These are phyloP conservation scores for Immersiporthe knoxdaviesiana DNA, from an alignment of 2,329 filamentous ascomycete genomes.

Conservation along the genomic window DNA sequence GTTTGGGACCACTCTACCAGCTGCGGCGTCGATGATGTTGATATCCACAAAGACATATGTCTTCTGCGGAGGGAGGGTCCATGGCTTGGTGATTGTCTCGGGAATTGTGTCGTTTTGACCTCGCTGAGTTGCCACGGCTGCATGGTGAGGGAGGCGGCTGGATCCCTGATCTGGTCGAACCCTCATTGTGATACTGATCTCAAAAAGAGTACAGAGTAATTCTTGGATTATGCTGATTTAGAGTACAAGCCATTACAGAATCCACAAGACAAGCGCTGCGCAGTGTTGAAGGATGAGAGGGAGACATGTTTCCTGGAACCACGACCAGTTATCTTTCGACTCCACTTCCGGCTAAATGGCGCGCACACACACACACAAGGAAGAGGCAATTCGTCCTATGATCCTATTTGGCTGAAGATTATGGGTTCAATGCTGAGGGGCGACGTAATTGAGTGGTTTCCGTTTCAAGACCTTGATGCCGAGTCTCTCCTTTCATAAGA, in stretches of 20 bases:
- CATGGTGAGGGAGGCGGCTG: not conserved
- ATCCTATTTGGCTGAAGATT: too few species aligned
- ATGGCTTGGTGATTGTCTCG: slow-evolving; percentile 39
- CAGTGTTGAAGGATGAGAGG: too few species aligned
- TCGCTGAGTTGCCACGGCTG: not conserved
- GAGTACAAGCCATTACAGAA: too few species aligned
- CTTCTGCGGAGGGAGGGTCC: slow-evolving; percentile 40
- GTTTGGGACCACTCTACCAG: slow-evolving; percentile 38
- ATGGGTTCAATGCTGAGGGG: too few species aligned
- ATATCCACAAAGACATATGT: slow-evolving; percentile 47
- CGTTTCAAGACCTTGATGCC: too few species aligned
- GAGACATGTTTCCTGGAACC: not conserved
- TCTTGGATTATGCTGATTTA: too few species aligned
- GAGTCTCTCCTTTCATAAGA: too few species aligned
- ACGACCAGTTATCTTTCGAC: not conserved
- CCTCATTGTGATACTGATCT: not conserved
- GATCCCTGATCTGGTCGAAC: not conserved
- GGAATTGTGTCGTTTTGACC: not conserved
- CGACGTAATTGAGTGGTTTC: too few species aligned
- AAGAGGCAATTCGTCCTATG: too few species aligned
- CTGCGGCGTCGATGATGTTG: slow-evolving; percentile 46
- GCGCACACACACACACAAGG: too few species aligned
- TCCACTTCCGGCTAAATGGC: slow-evolving; percentile 2
- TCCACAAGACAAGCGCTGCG: too few species aligned
- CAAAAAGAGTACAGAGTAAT: too few species aligned